Evolutionary conservation across 192 early-diverging fungal genomes (phyloP), one percentile per base, ranked within the genome.

Genomic region (Backusella tuberculispora): DNA sequence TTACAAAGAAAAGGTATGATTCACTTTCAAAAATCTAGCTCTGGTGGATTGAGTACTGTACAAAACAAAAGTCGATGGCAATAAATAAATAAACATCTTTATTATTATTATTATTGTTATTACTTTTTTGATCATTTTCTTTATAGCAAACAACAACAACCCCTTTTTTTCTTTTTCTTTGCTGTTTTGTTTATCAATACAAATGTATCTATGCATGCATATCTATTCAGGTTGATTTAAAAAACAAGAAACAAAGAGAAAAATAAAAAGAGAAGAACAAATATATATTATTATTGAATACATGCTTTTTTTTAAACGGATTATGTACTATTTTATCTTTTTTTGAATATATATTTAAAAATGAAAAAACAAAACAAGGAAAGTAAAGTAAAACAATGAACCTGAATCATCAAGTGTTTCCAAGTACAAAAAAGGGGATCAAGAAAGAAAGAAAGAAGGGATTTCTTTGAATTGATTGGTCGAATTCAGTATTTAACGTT

Each of bases 41-140:
- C 68, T 9, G 64, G 64, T 15, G 64, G 38, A 66, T 66, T 66
- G 15, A 34, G 15, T 40, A 66, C 64, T 9, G 64, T 66, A 66
- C 45, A 24, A 47, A 69, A 26, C 24, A 42, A 42, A 29, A 69
- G 68, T 69, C 26, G 43, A 45, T 69, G 68, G 68, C 67, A 69
- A 46, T 69, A 46, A 69, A 29, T 19, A 66, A 66, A 41, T 41
- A 66, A 42, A n/a, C n/a, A n/a, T n/a, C 6, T 21, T 17, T 2
- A 17, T 19, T 53, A 53, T 53, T 0, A 2, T 46, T 53, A 6
- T 50, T 17, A 6, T 50, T 50, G n/a, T 50, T 17, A 19, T 14
- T 50, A 21, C n/a, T 17, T n/a, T 53, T 53, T 53, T n/a, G 29
- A 34, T 2, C 29, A 1, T 34, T 34, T 34, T 34, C 29, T 34